Evolutionary conservation across 345 rosid genomes (phyloP), one percentile per base, ranked within the genome.

Genomic region (Pugionium cornutum): DNA sequence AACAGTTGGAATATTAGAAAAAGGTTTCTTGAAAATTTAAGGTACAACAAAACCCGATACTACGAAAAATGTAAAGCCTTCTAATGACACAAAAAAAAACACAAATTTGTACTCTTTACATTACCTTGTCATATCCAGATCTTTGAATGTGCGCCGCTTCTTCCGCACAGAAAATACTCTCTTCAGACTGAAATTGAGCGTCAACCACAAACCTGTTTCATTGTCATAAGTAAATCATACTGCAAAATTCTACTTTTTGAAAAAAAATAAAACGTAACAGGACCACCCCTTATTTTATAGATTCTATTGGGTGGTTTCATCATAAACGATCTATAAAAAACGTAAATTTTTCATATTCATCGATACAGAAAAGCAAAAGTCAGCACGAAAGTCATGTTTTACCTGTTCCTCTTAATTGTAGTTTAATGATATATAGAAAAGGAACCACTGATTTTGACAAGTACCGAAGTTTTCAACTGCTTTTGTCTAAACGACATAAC

Each of bases 121-220:
- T 61, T 78, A 84, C 92, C 92, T 83, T 74, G 69, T 82, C 91
- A 88, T 88, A 82, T 79, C 89, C 79, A 76, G 70, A 74, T 66
- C 83, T 63, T 62, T 69, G 68, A 32, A 58, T 6, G 26, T 33
- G 29, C 25, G 44, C 75, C 25, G 58, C 79, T 82, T 85, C 76
- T 75, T 83, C 56, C 1, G 74, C 57, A 43, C 1, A 18, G 27
- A 8, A 47, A n/a, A 5, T 7, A 6, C 35, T 4, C 61, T 69
- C 47, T 18, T 18, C 18, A 46, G 36, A 9, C 32, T 8, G 50
- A 47, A 2, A 52, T 31, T n/a, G 31, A 63, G 39, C 51, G 64
- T 64, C 58, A 56, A 53, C 28, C 2, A 41, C 33, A 63, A 64
- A 32, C 59, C 70, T 72, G 60, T 28, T 40, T 25, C 29, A 30